Evolutionary conservation across 148 eudicot genomes (phyloP), one percentile per base, ranked within the genome.

Genomic region (Dianthus caryophyllus): DNA sequence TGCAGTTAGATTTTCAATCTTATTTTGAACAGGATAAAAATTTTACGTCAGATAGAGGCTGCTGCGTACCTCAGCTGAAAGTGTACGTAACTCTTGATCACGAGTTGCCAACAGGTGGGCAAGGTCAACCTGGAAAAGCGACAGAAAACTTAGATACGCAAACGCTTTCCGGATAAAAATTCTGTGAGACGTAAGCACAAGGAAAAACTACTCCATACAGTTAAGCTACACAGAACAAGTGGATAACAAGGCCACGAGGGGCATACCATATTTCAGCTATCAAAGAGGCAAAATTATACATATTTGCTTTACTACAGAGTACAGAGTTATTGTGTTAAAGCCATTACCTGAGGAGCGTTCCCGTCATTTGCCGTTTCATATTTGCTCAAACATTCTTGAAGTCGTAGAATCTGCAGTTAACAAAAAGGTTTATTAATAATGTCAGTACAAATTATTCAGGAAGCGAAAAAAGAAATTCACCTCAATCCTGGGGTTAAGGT

Each of bases 361-460:
- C 93, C 97, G 70, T 78, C 87, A 79, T 81, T 76, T 53, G 97
- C 64, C 67, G 87, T 75, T 72, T 90, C 97, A 65, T 94, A 94
- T 74, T 94, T 94, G 89, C 93, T 86, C 79, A 94, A 88, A 74
- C 86, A 90, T 79, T 94, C 99, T 81, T 94, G 97, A 78, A 94
- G 78, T 31, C 99, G 81, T 55, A 94, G 73, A 69, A 94, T 90
- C 99, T 94, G 70, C 71, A 84, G 68, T 30, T n/a, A 30, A 48
- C 22, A 22, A 62, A 24, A 26, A 16, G n/a, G 38, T 53, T 5
- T 76, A 52, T 17, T 44, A 53, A 67, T 17, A 50, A 76, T 57
- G 15, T 55, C 46, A 31, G 33, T 17, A 33, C 31, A 46, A 46
- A 36, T 43, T 30, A 24, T 59, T 3, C 24, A 26, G 22, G 44